Conservation (phyloP, 768 basidiomycete genomes). For the Calocybe indica region DNA sequence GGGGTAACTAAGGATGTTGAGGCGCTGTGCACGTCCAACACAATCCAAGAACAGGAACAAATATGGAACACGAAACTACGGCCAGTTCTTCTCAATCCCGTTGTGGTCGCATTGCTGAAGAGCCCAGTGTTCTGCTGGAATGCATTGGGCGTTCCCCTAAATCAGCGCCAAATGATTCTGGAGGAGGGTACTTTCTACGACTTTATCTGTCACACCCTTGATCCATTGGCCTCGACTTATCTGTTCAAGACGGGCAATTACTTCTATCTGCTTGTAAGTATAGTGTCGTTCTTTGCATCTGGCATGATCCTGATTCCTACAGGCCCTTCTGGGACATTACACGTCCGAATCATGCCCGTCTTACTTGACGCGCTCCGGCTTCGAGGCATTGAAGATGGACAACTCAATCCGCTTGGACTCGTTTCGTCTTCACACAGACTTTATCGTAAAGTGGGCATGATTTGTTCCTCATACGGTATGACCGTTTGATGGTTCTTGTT, state of each 20-base stretch:
- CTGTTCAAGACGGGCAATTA: slow-evolving; percentile 60
- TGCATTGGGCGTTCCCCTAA: slow-evolving; percentile 69
- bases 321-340: slow-evolving; percentile 48
- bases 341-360: slow-evolving; percentile 53
- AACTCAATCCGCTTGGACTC: slow-evolving; percentile 38
- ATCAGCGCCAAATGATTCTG: slow-evolving; percentile 58
- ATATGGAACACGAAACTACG: slow-evolving; percentile 59
- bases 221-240: slow-evolving; percentile 40
- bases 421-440: slow-evolving; percentile 69
- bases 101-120: slow-evolving; percentile 51
- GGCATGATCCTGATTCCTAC: not conserved
- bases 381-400: slow-evolving; percentile 45
- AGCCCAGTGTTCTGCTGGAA: slow-evolving; percentile 67
- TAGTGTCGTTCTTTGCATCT: not conserved
- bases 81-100: slow-evolving; percentile 54
- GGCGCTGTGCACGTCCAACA: slow-evolving; percentile 46
- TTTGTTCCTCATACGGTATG: not conserved
- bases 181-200: slow-evolving; percentile 44
- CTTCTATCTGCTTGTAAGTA: slow-evolving; percentile 52
- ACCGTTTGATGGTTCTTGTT: not conserved
- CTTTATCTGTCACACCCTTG: slow-evolving; percentile 46
- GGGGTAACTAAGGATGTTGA: slow-evolving; percentile 53
- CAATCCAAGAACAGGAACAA: slow-evolving; percentile 47
- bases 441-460: slow-evolving; percentile 52
- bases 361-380: slow-evolving; percentile 60